A percentile compares a stretch with the other conserved stretches of the same genome.
phyloP scores from a whole-genome alignment of 2,329 filamentous ascomycete genomes.

The Colletotrichum musicola region DNA sequence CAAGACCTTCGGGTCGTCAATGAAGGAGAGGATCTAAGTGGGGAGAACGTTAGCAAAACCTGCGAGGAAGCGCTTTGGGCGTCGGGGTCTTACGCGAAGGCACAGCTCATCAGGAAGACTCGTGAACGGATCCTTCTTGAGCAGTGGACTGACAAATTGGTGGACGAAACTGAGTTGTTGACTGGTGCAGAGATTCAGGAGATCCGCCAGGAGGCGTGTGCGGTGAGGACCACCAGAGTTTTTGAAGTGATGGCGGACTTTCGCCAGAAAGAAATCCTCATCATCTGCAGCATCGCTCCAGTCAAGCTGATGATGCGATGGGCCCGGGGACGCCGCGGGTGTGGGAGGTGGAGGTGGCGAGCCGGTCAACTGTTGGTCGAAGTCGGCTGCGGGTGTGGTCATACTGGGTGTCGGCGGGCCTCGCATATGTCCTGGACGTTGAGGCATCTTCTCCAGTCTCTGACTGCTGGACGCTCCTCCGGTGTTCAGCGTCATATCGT shows the following conservation, averaged over 20 bases:
- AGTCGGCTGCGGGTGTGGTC: conserved; percentile 73
- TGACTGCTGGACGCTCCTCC: conserved; percentile 59
- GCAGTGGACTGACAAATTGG: conserved; percentile 90
- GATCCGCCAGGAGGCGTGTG: conserved; percentile 84
- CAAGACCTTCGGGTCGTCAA: conserved; percentile 95
- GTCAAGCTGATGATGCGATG: conserved; percentile 72
- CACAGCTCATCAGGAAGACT: conserved; percentile 94
- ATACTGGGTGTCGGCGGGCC: conserved; percentile 76
- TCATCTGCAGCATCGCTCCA: conserved; percentile 84
- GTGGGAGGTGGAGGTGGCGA: conserved; percentile 75
- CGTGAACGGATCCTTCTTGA: conserved; percentile 97
- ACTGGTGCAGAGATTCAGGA: conserved; percentile 94
- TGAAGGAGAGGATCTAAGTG: conserved; percentile 88
- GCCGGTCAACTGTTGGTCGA: conserved; percentile 70
- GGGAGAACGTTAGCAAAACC: conserved; percentile 4
- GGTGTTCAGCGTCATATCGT: conserved; percentile 69
- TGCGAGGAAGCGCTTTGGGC: too few relatives aligned
- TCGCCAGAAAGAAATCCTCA: conserved; percentile 85
- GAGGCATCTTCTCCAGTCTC: conserved; percentile 66
- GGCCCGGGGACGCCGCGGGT: conserved; percentile 74
- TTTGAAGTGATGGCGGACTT: conserved; percentile 84
- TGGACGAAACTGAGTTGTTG: conserved; percentile 96
- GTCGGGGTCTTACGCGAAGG: conserved; percentile 73
- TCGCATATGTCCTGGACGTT: conserved; percentile 59
- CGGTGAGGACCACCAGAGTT: conserved; percentile 81